Evolutionary conservation across 2,329 filamentous ascomycete genomes (phyloP).

Genomic region (Alternaria longipes): DNA sequence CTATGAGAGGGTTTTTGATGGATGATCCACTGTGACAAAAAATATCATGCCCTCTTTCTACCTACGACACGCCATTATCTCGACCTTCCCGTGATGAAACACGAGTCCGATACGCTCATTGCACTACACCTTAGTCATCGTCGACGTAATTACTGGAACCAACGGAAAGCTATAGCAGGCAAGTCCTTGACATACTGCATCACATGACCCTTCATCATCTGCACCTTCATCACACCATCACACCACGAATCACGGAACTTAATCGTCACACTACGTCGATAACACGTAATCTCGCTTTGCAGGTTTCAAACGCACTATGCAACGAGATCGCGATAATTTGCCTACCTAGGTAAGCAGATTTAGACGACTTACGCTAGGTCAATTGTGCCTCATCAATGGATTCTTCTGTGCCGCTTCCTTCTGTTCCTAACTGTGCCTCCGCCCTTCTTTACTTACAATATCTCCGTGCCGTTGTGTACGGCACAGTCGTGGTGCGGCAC

Average conservation of each 20-base stretch:
- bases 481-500: neutral
- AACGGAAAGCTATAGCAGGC: neutral
- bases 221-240: slow-evolving; percentile 3
- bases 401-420: neutral
- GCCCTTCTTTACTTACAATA: neutral
- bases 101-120: neutral
- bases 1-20: slow-evolving; percentile 2
- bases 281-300: neutral
- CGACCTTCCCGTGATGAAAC: neutral
- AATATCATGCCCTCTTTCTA: slow-evolving; percentile 11
- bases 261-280: neutral
- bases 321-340: neutral
- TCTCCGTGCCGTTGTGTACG: neutral
- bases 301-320: neutral
- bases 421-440: neutral
- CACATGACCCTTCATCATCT: slow-evolving; percentile 4
- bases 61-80: neutral
- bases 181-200: slow-evolving; percentile 3
- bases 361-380: neutral
- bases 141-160: neutral
- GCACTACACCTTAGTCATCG: neutral
- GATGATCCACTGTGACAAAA: slow-evolving; percentile 1
- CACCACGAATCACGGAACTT: neutral
- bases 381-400: neutral
- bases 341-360: neutral